Evolutionary conservation across 108 stramenopile genomes (phyloP).

Genomic region (Bacterosira constricta): DNA sequence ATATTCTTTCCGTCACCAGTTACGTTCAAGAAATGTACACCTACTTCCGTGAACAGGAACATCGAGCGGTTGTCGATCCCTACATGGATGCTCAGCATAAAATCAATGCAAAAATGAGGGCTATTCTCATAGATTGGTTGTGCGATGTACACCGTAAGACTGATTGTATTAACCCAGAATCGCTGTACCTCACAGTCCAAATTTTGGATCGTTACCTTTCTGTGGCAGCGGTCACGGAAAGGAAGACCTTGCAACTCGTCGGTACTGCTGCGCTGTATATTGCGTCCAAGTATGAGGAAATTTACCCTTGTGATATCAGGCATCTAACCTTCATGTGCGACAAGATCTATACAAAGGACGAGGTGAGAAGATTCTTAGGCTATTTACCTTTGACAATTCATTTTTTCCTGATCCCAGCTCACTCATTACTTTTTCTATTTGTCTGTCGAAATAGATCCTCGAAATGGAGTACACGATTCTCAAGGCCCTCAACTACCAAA

Average conservation of each 20-base stretch:
- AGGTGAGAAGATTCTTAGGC: neutral
- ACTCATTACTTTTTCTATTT: neutral
- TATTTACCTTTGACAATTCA: neutral
- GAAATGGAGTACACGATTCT: constrained; percentile 87
- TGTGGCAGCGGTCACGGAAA: constrained; percentile 46
- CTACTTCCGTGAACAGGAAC: constrained; percentile 73
- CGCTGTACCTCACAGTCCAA: constrained; percentile 87
- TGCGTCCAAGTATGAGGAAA: constrained; percentile 94
- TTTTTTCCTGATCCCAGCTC: too few relatives aligned
- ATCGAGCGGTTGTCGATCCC: constrained; percentile 35
- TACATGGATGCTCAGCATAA: constrained; percentile 78
- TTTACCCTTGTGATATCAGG: constrained; percentile 78
- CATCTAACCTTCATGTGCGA: constrained; percentile 89
- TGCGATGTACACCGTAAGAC: constrained; percentile 90
- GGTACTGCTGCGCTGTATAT: constrained; percentile 84
- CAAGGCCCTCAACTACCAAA: constrained; percentile 74
- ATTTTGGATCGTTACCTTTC: constrained; percentile 87
- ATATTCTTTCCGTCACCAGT: constrained; percentile 74
- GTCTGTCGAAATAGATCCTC: constrained; percentile 81
- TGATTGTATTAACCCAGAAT: constrained; percentile 79
- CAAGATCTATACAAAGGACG: constrained; percentile 60
- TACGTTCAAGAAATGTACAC: constrained; percentile 89
- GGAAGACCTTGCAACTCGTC: constrained; percentile 86
- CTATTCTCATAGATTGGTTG: constrained; percentile 95
- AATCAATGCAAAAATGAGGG: constrained; percentile 86